A percentile compares a stretch with the other conserved stretches of the same genome.
phyloP scores from a whole-genome alignment of 768 basidiomycete species.

The Mycena maculata region DNA sequence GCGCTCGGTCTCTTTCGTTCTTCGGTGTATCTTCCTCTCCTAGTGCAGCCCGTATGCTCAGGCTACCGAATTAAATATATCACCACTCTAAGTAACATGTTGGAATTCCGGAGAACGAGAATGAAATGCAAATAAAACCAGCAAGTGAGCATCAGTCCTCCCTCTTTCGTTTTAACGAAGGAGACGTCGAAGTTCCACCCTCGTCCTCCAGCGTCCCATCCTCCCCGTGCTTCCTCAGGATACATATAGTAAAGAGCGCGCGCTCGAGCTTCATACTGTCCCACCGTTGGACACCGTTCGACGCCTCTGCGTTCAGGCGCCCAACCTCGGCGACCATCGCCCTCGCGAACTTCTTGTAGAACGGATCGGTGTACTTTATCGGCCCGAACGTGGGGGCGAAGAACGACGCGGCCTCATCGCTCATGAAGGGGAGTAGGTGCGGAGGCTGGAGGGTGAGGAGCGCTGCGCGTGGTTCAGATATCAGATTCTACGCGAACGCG shows the following conservation, averaged over 20 bases:
- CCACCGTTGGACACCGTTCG: slow-evolving; percentile 9
- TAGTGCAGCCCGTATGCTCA: too few species aligned
- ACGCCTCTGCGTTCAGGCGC: slow-evolving; percentile 14
- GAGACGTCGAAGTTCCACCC: background rate
- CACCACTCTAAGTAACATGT: too few species aligned
- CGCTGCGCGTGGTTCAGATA: background rate
- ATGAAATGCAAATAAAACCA: too few species aligned
- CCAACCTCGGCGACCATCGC: slow-evolving; percentile 26
- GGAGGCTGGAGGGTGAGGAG: slow-evolving; percentile 32
- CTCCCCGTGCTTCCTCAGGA: slow-evolving; percentile 20
- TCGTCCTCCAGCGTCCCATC: slow-evolving; percentile 5
- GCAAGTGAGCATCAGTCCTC: background rate
- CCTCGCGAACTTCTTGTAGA: slow-evolving; percentile 28
- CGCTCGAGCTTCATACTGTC: slow-evolving; percentile 31
- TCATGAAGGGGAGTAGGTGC: slow-evolving; percentile 35
- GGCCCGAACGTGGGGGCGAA: slow-evolving; percentile 21
- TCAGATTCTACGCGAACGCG: background rate
- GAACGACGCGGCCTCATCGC: slow-evolving; percentile 34
- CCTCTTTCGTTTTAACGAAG: slow-evolving; percentile 16
- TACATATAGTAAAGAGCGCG: background rate
- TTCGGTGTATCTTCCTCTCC: too few species aligned
- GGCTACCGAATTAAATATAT: too few species aligned
- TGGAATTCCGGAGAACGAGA: too few species aligned
- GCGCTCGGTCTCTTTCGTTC: background rate
- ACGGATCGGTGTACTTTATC: slow-evolving; percentile 34